Evolutionary conservation across 768 basidiomycete genomes (phyloP), one percentile per base, ranked within the genome.

Genomic region (Chalciporus pseudorubinellus): DNA sequence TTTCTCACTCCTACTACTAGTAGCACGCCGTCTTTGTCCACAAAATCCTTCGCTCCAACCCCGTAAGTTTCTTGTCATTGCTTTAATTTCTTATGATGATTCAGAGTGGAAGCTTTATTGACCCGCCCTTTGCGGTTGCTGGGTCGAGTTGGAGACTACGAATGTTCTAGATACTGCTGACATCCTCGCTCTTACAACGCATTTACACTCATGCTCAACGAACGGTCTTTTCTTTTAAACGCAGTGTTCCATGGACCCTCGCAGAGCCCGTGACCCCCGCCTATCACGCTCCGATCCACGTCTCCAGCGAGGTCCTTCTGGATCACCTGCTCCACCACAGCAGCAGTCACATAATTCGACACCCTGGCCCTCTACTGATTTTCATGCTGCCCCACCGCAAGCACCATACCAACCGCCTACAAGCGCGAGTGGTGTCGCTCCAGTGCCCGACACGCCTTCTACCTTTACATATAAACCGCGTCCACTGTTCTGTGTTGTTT

Each of bases 121-220:
- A 91, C 81, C 87, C 77, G 71, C 69, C 58, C 67, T 61, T 14
- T 48, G 39, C 48, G 53, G 55, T 58, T 56, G 74, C 68, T 71
- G 86, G 87, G 84, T 87, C 73, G 79, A 79, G 56, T 65, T 79
- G 89, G 76, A 80, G 90, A 92, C 88, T 72, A 65, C 62, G 75
- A 74, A 82, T 79, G 88, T 89, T 90, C 89, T 77, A 84, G 90
- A 92, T 93, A 93, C 90, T 93, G 82, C 89, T 93, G 90, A 92
- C 71, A 33, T 72, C 74, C 2, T 24, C 12, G n/a, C 8, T 55
- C 65, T 66, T 44, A 24, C 21, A 31, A 42, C 46, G 43, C 34
- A 42, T 45, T 6, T 61, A 39, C 61, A 46, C 58, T 22, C 51
- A 51, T 38, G 39, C 59, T 61, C 39, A 57, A 56, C 46, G 50